These are phyloP conservation scores for Phalaenopsis hybrid DNA, from an alignment of 116 monocot species.

Conservation along the genomic window DNA sequence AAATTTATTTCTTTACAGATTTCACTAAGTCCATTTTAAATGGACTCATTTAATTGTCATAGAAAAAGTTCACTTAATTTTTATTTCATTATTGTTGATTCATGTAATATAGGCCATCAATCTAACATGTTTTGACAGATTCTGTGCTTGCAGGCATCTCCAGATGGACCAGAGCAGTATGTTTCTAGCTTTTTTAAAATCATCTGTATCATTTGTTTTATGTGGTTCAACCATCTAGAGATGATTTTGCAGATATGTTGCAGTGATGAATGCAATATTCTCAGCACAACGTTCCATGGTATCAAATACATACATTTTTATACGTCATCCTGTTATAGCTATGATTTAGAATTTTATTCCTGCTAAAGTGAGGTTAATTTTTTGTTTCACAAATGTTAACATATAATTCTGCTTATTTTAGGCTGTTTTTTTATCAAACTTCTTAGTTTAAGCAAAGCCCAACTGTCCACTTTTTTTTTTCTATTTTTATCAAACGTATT, in stretches of 20 bases:
- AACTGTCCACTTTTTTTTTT: background rate
- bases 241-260: slow-evolving; percentile 84
- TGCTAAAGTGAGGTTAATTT: background rate
- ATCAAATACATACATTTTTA: slow-evolving; percentile 9
- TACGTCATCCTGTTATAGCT: background rate
- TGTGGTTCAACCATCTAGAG: slow-evolving; percentile 18
- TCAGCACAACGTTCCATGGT: slow-evolving; percentile 96
- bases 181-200: slow-evolving; percentile 13
- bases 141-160: slow-evolving; percentile 93
- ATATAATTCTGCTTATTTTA: background rate
- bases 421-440: background rate
- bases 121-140: slow-evolving; percentile 48
- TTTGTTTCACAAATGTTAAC: background rate
- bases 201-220: background rate
- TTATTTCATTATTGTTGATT: slow-evolving; percentile 1
- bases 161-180: slow-evolving; percentile 99
- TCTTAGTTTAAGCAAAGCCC: background rate
- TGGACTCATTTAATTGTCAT: background rate
- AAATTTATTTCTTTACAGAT: background rate
- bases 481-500: background rate
- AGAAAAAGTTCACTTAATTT: background rate
- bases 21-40: background rate
- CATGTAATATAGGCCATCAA: background rate
- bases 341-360: background rate
- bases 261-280: slow-evolving; percentile 99